These are phyloP conservation scores for Aspergillus ruber DNA, from an alignment of 2,329 filamentous ascomycete species.

Conservation along the genomic window DNA sequence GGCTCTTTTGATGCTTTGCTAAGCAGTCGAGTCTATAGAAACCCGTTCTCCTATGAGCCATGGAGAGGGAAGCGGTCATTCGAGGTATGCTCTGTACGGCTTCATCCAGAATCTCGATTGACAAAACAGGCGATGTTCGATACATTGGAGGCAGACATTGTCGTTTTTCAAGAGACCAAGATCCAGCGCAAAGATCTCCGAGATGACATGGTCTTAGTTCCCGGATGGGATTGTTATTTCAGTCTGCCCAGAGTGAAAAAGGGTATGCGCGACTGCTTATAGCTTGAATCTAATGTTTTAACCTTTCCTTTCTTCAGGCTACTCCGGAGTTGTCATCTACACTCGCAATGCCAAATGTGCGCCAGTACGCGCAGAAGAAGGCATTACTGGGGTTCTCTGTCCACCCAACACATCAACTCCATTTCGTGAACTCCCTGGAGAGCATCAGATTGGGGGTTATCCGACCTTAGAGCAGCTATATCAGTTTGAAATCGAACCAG, in stretches of 20 bases:
- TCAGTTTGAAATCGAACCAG: constrained; percentile 57
- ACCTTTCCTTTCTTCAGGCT: constrained; percentile 53
- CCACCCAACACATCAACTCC: constrained; percentile 63
- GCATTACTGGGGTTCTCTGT: constrained; percentile 74
- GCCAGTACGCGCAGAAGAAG: constrained; percentile 87
- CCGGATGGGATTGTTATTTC: constrained; percentile 95
- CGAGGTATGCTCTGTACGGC: constrained; percentile 42
- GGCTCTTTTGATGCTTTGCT: background rate
- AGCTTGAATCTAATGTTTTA: too few relatives aligned
- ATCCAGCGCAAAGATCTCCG: constrained; percentile 86
- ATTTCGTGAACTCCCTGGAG: constrained; percentile 67
- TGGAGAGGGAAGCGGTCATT: constrained; percentile 68
- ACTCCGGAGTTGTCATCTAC: constrained; percentile 93
- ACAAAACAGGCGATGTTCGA: constrained; percentile 76
- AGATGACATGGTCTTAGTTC: constrained; percentile 93
- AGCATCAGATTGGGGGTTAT: constrained; percentile 83
- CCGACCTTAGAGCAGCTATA: constrained; percentile 63
- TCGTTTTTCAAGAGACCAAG: constrained; percentile 93
- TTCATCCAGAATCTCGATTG: background rate
- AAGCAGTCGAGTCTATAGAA: constrained; percentile 42
- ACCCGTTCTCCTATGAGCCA: constrained; percentile 78
- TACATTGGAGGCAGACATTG: constrained; percentile 82
- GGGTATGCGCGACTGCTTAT: constrained; percentile 45
- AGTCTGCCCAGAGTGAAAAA: constrained; percentile 91
- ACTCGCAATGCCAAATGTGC: constrained; percentile 79